Evolutionary conservation across 1,139 yeast genomes (phyloP), one percentile per base, ranked within the genome.

Genomic region (Candida sp.): DNA sequence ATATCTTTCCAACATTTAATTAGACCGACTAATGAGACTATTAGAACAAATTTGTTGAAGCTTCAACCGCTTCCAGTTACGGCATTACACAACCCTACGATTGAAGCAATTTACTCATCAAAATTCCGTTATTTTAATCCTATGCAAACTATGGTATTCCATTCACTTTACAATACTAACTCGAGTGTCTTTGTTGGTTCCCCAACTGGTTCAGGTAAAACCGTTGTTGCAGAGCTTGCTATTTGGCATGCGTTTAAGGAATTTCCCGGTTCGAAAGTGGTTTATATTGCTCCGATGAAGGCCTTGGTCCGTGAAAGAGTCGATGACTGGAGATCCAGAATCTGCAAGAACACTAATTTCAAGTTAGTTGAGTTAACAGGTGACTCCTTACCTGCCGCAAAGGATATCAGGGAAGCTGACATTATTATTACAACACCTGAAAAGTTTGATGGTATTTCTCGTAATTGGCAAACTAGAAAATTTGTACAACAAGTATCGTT

Each of bases 161-260:
- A 91, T 58, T 80, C 96, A 0, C 67, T 95, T 37, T 95, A 91
- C 64, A 84, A 93, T 59, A 68, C 85, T 2, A 81, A 85, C 50
- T 78, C 84, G 3, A 87, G 87, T 61, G 91, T 86, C 0, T 87
- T 95, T 63, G 88, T 95, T 36, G 99, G 99, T 11, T 91, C 98
- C 0, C 99, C 99, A 3, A 95, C 99, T 1, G 99, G 99, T 27
- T 93, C 99, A 0, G 99, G 99, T 52, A 95, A 95, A 61, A 95
- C 99, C 0, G 87, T 93, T 36, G 99, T 95, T 22, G 97, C 98
- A 0, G 99, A 95, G 59, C 69, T 95, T 48, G 98, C 98, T 0
- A 87, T 93, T 12, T 95, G 98, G 98, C 93, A 89, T 60, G 97
- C 98, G 0, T 86, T 90, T 58, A 79, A 75, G 41, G 83, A 85